Conservation (phyloP, 306 rosid species). For the Vigna trinervia region DNA sequence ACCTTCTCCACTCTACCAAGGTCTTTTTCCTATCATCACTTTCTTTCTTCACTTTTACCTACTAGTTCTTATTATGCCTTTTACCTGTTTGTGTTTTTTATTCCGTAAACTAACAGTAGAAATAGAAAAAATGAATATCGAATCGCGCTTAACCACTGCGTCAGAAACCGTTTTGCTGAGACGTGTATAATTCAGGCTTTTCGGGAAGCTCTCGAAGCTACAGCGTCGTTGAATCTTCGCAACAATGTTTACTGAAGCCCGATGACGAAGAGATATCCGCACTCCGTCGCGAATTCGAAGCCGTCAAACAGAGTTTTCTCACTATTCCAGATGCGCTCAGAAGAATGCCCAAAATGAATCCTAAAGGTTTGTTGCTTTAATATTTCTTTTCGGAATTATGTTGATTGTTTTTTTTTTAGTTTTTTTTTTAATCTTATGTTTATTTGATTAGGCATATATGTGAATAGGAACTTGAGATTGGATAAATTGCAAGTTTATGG, state of each 20-base stretch:
- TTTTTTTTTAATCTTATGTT: neutral
- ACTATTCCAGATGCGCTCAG: slow-evolving; percentile 68
- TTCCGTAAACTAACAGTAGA: neutral
- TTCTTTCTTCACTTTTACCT: neutral
- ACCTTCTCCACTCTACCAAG: slow-evolving; percentile 50
- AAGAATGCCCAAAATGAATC: slow-evolving; percentile 81
- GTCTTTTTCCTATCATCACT: slow-evolving; percentile 41
- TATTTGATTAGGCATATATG: slow-evolving; percentile 77
- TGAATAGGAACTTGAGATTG: slow-evolving; percentile 80
- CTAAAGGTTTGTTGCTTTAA: slow-evolving; percentile 59
- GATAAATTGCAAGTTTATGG: slow-evolving; percentile 89
- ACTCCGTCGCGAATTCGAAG: slow-evolving; percentile 71
- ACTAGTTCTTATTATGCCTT: neutral
- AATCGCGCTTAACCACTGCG: neutral
- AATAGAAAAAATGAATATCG: neutral
- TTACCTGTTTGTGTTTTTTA: slow-evolving; percentile 31
- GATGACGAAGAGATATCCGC: slow-evolving; percentile 58
- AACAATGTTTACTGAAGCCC: slow-evolving; percentile 40
- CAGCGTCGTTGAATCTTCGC: slow-evolving; percentile 42
- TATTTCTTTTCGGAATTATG: slow-evolving; percentile 15
- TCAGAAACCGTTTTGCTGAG: slow-evolving; percentile 16
- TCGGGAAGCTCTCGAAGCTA: slow-evolving; percentile 57
- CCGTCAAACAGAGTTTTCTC: slow-evolving; percentile 68
- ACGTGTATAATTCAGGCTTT: slow-evolving; percentile 53
- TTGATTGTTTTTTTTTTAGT: slow-evolving; percentile 23